These are phyloP conservation scores for Adansonia gregorii DNA, from an alignment of 441 rosid species.

Conservation along the genomic window DNA sequence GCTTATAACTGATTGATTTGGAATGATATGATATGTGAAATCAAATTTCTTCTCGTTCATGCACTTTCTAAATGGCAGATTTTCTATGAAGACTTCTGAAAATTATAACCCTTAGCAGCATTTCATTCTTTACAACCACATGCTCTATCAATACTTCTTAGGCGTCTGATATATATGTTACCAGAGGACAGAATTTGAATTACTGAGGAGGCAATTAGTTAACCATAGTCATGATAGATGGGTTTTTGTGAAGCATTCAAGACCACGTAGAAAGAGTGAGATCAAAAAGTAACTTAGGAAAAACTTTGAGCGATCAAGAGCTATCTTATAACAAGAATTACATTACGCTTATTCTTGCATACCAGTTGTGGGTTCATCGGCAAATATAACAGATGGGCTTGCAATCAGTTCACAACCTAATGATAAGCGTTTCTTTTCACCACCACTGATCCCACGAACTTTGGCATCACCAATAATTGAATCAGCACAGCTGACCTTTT, in stretches of 20 bases:
- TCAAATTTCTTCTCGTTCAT: background rate
- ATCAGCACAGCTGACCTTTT: slow-evolving; percentile 89
- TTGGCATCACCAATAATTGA: slow-evolving; percentile 90
- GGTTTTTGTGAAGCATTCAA: background rate
- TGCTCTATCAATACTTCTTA: slow-evolving; percentile 9
- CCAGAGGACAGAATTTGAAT: background rate
- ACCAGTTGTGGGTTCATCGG: slow-evolving; percentile 99
- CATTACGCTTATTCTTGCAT: slow-evolving; percentile 21
- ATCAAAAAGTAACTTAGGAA: slow-evolving; percentile 11
- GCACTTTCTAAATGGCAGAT: background rate
- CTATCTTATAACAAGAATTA: slow-evolving; percentile 18
- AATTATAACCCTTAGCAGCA: background rate
- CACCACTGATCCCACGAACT: slow-evolving; percentile 96
- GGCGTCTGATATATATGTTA: background rate
- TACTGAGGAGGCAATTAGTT: background rate
- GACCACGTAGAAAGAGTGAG: slow-evolving; percentile 12
- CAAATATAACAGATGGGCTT: slow-evolving; percentile 94
- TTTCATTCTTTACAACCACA: background rate
- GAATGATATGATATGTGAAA: slow-evolving; percentile 13
- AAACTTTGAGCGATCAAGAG: slow-evolving; percentile 13
- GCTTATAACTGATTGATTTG: slow-evolving; percentile 2
- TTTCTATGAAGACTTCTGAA: slow-evolving; percentile 6
- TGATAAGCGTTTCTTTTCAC: slow-evolving; percentile 89
- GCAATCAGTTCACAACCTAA: slow-evolving; percentile 96
- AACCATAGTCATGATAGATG: background rate